A percentile compares a stretch with the other conserved stretches of the same genome.
Conservation (phyloP, 345 rosid genomes). For the Citrus glauca region DNA sequence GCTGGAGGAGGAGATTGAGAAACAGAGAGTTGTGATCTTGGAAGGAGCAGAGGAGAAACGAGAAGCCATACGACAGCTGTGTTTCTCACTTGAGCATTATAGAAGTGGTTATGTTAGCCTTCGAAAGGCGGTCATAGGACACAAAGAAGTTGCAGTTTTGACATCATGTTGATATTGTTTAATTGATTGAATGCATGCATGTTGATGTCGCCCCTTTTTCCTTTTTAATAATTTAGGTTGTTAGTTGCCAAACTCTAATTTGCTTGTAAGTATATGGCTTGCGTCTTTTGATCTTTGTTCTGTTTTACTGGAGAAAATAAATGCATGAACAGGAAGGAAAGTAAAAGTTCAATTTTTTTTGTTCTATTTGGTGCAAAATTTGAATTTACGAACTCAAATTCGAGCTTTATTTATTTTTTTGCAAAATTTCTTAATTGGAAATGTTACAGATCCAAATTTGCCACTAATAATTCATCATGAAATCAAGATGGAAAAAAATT, state of each 20-base stretch:
- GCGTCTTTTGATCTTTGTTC: neutral
- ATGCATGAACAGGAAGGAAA: neutral
- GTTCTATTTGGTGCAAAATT: too few species aligned
- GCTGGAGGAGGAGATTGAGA: slow-evolving; percentile 48
- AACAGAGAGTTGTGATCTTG: slow-evolving; percentile 29
- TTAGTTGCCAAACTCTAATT: neutral
- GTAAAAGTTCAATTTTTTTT: too few species aligned
- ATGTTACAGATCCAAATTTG: too few species aligned
- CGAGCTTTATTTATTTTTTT: too few species aligned
- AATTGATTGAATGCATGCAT: neutral
- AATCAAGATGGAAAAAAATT: neutral
- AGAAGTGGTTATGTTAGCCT: slow-evolving; percentile 42
- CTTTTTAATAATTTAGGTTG: too few species aligned
- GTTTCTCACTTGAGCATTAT: slow-evolving; percentile 66
- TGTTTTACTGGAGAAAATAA: too few species aligned
- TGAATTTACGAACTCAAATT: too few species aligned
- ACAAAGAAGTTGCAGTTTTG: slow-evolving; percentile 27
- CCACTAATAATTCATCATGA: too few species aligned
- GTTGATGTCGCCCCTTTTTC: neutral
- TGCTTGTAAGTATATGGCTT: neutral
- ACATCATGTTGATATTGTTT: slow-evolving; percentile 8
- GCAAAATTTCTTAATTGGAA: too few species aligned
- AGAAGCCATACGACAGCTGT: slow-evolving; percentile 71
- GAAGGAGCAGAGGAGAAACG: slow-evolving; percentile 69
- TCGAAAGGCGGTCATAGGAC: slow-evolving; percentile 39